phyloP scores from a whole-genome alignment of 2,329 filamentous ascomycete genomes.

The Scedosporium boydii region DNA sequence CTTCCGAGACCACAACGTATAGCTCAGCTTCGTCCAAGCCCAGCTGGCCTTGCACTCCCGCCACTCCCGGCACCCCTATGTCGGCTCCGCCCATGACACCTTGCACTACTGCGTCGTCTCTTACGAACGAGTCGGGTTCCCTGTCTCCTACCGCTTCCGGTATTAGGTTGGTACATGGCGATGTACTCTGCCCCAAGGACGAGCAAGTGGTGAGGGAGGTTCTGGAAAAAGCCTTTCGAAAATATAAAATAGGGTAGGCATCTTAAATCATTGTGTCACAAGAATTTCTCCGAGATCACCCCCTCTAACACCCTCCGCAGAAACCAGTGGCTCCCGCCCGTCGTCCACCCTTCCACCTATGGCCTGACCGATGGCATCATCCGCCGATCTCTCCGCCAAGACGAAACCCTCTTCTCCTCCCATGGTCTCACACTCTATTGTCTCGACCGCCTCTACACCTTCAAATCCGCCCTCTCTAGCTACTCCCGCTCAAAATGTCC shows the following conservation, averaged over 20 bases:
- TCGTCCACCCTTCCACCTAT: slow-evolving; percentile 30
- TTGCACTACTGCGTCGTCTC: slow-evolving; percentile 33
- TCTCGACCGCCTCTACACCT: slow-evolving; percentile 54
- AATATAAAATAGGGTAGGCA: slow-evolving; percentile 19
- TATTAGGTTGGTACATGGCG: slow-evolving; percentile 40
- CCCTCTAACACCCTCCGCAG: slow-evolving; percentile 14
- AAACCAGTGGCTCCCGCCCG: slow-evolving; percentile 31
- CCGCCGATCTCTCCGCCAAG: slow-evolving; percentile 46
- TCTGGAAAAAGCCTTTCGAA: slow-evolving; percentile 43
- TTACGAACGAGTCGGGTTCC: slow-evolving; percentile 20
- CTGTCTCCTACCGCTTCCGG: slow-evolving; percentile 31
- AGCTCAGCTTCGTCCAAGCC: slow-evolving; percentile 1
- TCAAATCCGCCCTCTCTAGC: slow-evolving; percentile 50
- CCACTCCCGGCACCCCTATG: slow-evolving; percentile 28
- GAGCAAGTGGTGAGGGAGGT: slow-evolving; percentile 37
- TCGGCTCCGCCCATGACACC: slow-evolving; percentile 38
- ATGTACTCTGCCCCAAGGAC: slow-evolving; percentile 33
- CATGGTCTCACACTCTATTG: slow-evolving; percentile 50
- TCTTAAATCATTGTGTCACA: no score
- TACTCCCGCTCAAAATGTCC: slow-evolving; percentile 39
- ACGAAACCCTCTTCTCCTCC: slow-evolving; percentile 51
- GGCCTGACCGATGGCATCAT: slow-evolving; percentile 43
- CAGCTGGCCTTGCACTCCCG: slow-evolving; percentile 12
- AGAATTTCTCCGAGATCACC: no score
- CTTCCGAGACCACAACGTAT: neutral